Base-by-base conservation (phyloP, 1,139 yeast species). In the Nakaseomyces bracarensis region DNA sequence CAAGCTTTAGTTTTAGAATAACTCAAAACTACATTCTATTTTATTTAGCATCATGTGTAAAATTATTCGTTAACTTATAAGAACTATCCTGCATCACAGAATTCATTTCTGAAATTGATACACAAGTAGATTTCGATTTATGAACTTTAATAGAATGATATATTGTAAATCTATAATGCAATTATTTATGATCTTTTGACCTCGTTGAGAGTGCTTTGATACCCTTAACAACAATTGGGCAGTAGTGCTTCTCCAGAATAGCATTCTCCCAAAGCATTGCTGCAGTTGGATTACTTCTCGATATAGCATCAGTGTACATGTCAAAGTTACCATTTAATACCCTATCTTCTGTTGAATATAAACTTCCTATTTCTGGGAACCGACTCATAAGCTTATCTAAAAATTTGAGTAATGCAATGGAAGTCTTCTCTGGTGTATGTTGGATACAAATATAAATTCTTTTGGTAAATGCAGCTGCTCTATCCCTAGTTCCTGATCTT, bases 181-280 rank as follows among this genome's bases (percentile, higher is more conserved):
- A 16, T 39, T 49, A 48, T 38, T 43, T 51, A 13, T 34, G 46
- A 34, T 54, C 65, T 46, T 60, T 64, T 1, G 68, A 59, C 44
- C 63, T 64, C 22, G 65, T 64, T 36, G 69, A 45, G 42, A 72
- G 46, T 3, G 70, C 52, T 45, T 61, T 66, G 1, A 78, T 74
- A 14, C 78, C 79, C 52, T 70, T 68, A 6, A 77, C 71, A n/a
- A 87, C 85, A 54, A 74, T 67, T 2, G 94, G 93, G 49, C 86
- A 75, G 59, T 83, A 91, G 61, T 91, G 97, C 48, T 79, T 76
- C 47, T 81, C 82, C 46, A 91, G 67, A 40, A 89, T 63, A 3
- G 80, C 79, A 43, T 79, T 77, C 58, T 91, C 97, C 95, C 96
- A 91, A 38, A 89, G 66, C 0, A 87, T 82, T 1, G 96, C 94